These are phyloP conservation scores for Pseudognaphalium luteoalbum DNA, from an alignment of 129 eudicot species.

Conservation along the genomic window DNA sequence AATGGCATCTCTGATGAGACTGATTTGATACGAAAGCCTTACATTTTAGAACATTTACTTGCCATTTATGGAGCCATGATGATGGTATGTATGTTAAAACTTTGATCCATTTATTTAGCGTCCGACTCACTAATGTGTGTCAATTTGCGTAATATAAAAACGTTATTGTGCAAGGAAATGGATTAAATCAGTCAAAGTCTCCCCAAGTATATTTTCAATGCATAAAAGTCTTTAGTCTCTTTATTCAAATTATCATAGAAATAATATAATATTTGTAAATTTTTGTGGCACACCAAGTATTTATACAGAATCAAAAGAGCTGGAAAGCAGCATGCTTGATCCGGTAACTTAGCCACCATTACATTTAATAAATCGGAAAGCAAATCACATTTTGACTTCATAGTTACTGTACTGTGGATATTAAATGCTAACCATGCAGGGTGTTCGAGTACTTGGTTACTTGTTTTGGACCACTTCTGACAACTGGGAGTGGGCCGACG, in stretches of 20 bases:
- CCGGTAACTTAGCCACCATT: background rate
- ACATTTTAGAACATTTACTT: conserved; percentile 82
- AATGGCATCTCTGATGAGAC: conserved; percentile 94
- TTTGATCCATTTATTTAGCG: conserved; percentile 6
- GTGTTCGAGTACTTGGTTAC: conserved; percentile 85
- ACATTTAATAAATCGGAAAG: background rate
- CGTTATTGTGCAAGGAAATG: background rate
- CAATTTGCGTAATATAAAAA: background rate
- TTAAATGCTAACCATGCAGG: conserved; percentile 47
- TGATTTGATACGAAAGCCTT: conserved; percentile 85
- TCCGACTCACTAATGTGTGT: background rate
- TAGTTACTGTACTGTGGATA: conserved; percentile 13
- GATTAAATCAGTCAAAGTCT: background rate
- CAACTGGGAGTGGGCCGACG: conserved; percentile 99
- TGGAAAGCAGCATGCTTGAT: background rate
- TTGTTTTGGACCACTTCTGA: conserved; percentile 98
- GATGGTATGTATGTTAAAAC: conserved; percentile 47
- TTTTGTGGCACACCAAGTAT: background rate
- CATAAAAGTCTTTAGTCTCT: background rate
- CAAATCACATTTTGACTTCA: background rate
- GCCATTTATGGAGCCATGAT: conserved; percentile 92
- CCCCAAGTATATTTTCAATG: background rate
- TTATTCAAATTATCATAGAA: background rate
- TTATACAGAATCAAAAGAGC: background rate
- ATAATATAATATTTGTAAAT: background rate